Evolutionary conservation across 768 basidiomycete species (phyloP).

Genomic region (Piloderma croceum): DNA sequence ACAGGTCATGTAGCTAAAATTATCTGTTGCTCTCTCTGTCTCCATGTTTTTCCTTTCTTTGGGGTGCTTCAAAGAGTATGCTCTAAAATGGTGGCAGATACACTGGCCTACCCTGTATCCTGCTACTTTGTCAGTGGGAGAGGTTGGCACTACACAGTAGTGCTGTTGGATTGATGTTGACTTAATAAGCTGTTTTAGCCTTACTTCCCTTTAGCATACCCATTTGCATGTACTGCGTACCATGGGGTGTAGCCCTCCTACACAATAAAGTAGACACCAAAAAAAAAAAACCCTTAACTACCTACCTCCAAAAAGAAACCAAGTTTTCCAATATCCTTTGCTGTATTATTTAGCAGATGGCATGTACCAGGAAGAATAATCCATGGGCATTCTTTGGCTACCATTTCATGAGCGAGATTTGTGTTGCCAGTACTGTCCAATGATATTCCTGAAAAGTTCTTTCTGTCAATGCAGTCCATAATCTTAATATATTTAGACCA

Average conservation of each 20-base stretch:
- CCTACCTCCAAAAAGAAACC: conserved; percentile 7
- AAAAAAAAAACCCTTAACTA: no score
- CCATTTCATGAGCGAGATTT: conserved; percentile 1
- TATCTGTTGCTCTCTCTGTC: no score
- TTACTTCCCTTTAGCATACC: no score
- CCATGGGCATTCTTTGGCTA: conserved; percentile 7
- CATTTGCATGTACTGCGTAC: no score
- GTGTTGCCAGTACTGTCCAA: conserved; percentile 23
- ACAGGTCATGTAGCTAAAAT: no score
- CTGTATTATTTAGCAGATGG: conserved; percentile 12
- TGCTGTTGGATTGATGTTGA: conserved; percentile 14
- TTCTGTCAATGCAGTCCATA: conserved; percentile 11
- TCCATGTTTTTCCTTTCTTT: no score
- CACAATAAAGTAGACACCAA: conserved; percentile 14
- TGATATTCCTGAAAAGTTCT: conserved; percentile 9
- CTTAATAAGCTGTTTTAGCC: conserved; percentile 17
- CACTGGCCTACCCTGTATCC: no score
- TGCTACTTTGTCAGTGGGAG: conserved; percentile 10
- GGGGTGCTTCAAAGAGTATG: no score
- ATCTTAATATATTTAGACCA: conserved; percentile 6
- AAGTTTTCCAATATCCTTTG: conserved; percentile 12
- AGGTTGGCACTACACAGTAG: conserved; percentile 10
- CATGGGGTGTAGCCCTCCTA: no score
- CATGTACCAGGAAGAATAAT: conserved; percentile 15
- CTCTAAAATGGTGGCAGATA: no score